These are phyloP conservation scores for Solanum virginianum DNA, from an alignment of 257 asterid species.

Conservation along the genomic window DNA sequence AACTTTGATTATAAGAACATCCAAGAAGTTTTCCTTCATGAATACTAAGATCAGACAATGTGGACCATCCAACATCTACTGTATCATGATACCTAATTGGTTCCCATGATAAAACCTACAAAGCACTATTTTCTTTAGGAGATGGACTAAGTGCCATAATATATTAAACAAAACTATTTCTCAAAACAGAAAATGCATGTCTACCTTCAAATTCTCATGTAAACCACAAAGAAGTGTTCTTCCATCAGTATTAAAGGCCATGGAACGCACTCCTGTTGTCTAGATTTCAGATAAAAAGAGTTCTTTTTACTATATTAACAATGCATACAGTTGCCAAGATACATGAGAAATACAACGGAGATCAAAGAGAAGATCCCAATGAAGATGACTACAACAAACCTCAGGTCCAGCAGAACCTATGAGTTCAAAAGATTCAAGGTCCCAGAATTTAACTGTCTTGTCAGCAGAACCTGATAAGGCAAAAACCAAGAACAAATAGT, in stretches of 20 bases:
- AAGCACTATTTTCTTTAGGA: not conserved
- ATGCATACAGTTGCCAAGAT: not conserved
- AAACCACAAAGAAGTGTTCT: slow-evolving; percentile 94
- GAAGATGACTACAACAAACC: slow-evolving; percentile 28
- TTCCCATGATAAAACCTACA: slow-evolving; percentile 95
- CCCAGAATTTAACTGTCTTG: slow-evolving; percentile 96
- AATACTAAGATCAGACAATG: slow-evolving; percentile 85
- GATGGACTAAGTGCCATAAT: not conserved
- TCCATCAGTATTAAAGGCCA: slow-evolving; percentile 98
- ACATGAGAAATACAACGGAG: not conserved
- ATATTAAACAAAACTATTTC: not conserved
- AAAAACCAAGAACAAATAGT: not conserved
- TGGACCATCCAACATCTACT: slow-evolving; percentile 99
- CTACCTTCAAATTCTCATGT: slow-evolving; percentile 91
- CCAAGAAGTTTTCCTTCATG: slow-evolving; percentile 99
- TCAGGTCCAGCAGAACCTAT: slow-evolving; percentile 96
- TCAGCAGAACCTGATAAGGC: slow-evolving; percentile 83
- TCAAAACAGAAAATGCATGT: slow-evolving; percentile 2
- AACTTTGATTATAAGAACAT: slow-evolving; percentile 95
- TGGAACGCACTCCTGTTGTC: slow-evolving; percentile 91
- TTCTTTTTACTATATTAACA: slow-evolving; percentile 1
- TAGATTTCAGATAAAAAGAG: slow-evolving; percentile 27
- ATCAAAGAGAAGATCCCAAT: not conserved
- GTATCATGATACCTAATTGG: slow-evolving; percentile 87
- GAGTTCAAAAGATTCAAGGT: slow-evolving; percentile 97